Percentiles rank a stretch among this genome's conserved stretches.
These are phyloP conservation scores for Irpex rosettiformis DNA, from an alignment of 1,284 basidiomycete genomes.

Conservation along the genomic window DNA sequence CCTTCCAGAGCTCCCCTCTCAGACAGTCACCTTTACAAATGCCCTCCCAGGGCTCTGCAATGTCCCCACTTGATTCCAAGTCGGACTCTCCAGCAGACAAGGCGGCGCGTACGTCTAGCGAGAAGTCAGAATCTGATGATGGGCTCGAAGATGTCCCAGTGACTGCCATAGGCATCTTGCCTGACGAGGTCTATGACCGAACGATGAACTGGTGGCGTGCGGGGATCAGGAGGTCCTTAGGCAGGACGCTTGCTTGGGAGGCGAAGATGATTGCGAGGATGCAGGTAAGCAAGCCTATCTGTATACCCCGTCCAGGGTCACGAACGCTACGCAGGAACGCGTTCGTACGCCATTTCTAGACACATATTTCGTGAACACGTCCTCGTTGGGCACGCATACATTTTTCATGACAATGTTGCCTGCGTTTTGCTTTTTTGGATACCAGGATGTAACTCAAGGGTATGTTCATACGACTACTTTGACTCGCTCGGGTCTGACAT, in stretches of 20 bases:
- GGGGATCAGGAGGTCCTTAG: slow-evolving; percentile 54
- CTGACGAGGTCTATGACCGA: slow-evolving; percentile 61
- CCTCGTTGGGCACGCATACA: slow-evolving; percentile 87
- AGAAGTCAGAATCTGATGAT: slow-evolving; percentile 9
- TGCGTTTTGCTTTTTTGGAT: slow-evolving; percentile 85
- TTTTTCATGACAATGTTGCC: slow-evolving; percentile 94
- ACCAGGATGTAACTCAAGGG: slow-evolving; percentile 69
- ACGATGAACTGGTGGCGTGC: slow-evolving; percentile 70
- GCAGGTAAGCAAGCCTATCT: slow-evolving; percentile 49
- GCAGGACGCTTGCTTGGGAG: slow-evolving; percentile 60
- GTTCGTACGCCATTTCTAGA: slow-evolving; percentile 76
- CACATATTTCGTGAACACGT: slow-evolving; percentile 88
- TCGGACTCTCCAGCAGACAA: not conserved
- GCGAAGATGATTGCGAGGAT: slow-evolving; percentile 63
- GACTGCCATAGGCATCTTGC: slow-evolving; percentile 30
- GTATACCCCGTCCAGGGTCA: not conserved
- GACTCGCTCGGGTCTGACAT: slow-evolving; percentile 4
- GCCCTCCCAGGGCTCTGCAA: slow-evolving; percentile 2
- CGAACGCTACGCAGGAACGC: slow-evolving; percentile 36
- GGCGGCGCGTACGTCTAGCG: not conserved
- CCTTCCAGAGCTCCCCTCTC: not conserved
- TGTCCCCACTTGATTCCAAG: not conserved
- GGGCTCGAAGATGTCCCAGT: slow-evolving; percentile 17
- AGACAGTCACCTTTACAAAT: not conserved
- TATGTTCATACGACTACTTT: slow-evolving; percentile 38